phyloP scores from a whole-genome alignment of 164 flowering plant genomes.

The Annona cherimola region DNA sequence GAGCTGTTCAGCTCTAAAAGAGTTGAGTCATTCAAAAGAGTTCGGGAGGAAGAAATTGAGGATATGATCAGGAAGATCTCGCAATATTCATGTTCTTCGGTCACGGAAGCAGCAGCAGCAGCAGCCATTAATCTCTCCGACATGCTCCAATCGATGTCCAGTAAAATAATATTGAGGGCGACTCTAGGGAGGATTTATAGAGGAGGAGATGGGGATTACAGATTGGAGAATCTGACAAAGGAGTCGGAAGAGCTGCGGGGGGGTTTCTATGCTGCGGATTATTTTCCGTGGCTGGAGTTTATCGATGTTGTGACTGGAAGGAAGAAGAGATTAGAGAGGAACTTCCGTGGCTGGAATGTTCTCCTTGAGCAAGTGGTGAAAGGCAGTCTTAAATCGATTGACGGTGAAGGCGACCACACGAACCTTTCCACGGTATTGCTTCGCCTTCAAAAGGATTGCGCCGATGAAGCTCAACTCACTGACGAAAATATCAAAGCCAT shows the following conservation, averaged over 20 bases:
- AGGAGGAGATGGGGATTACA: background rate
- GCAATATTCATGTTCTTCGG: background rate
- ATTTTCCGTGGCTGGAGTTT: conserved; percentile 10
- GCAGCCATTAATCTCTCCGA: conserved; percentile 12
- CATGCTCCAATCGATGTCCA: conserved; percentile 2
- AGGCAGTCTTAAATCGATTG: conserved; percentile 17
- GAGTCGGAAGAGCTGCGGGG: conserved; percentile 8
- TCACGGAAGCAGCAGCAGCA: background rate
- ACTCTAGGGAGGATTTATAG: conserved; percentile 13
- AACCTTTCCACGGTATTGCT: conserved; percentile 38
- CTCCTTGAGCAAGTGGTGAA: conserved; percentile 13
- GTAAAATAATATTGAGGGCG: conserved; percentile 16
- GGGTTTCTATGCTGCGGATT: conserved; percentile 4
- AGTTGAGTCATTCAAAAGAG: conserved; percentile 10
- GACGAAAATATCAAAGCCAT: conserved; percentile 26
- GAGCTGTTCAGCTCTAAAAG: conserved; percentile 18
- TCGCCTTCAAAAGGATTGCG: conserved; percentile 17
- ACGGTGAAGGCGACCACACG: conserved; percentile 8
- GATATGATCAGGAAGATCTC: conserved; percentile 7
- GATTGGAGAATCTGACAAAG: background rate
- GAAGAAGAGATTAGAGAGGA: conserved; percentile 5
- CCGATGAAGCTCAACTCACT: conserved; percentile 2
- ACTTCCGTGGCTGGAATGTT: conserved; percentile 9
- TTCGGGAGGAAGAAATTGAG: conserved; percentile 19
- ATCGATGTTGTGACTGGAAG: conserved; percentile 9